phyloP scores from a whole-genome alignment of 257 asterid species.

The Solanum verrucosum region DNA sequence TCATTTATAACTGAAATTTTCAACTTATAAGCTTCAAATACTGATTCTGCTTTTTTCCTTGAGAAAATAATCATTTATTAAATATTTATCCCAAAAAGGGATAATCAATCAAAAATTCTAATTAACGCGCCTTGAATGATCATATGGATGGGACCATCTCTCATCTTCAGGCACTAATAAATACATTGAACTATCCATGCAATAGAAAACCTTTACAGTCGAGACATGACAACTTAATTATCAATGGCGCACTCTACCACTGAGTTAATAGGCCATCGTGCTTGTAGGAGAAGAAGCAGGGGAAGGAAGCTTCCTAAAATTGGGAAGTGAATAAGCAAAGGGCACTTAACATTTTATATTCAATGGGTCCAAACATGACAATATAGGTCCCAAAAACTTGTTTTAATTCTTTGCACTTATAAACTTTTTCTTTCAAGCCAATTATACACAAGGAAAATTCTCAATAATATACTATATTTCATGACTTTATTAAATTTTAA shows the following conservation, averaged over 20 bases:
- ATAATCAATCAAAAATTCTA: neutral
- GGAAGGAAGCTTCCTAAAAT: neutral
- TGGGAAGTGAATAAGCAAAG: neutral
- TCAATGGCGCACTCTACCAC: neutral
- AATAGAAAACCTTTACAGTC: neutral
- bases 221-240: neutral
- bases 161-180: neutral
- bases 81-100: neutral
- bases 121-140: neutral
- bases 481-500: neutral
- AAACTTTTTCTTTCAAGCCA: neutral
- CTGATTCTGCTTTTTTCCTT: neutral
- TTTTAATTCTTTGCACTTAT: neutral
- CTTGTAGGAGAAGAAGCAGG: neutral
- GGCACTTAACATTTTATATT: neutral
- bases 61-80: neutral
- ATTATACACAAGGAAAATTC: neutral
- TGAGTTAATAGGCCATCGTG: neutral
- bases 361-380: neutral
- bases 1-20: neutral
- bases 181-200: neutral
- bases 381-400: neutral
- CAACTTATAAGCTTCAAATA: neutral
- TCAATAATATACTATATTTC: neutral
- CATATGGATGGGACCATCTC: neutral